Base-by-base conservation (phyloP, 257 asterid species). In the Solanum piurae region DNA sequence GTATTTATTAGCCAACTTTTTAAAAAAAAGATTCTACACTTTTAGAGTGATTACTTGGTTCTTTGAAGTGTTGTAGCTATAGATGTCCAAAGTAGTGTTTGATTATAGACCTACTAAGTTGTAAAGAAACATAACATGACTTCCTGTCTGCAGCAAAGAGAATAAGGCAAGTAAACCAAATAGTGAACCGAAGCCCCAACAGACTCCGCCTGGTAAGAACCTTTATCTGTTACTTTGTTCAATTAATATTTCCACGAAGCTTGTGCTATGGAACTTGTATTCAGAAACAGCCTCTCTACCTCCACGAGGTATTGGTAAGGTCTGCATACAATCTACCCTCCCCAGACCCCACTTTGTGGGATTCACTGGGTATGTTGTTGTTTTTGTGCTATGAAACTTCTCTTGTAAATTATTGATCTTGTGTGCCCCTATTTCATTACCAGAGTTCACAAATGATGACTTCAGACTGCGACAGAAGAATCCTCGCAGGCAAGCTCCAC, bases 401-500 rank as follows among this genome's bases (percentile, higher is more conserved):
- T 44, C 31, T n/a, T 23, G 29, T 62, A n/a, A 88, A 46, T n/a
- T 21, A 34, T 82, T 86, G 52, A 86, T 71, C 84, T 33, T 72
- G 31, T 46, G 49, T 52, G 52, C 85, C 75, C 31, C 85, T 74
- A 34, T 71, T 25, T 49, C 64, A 34, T 66, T 76, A 49, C 87
- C 90, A 96, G 99, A 93, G 92, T 90, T 87, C 86, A 87, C 93
- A 79, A 93, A 91, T 55, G 96, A 95, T 66, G 98, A 96, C 76
- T 90, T 92, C 82, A 94, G 94, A 79, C 98, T 93, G 89, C 94
- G 96, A 89, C 99, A 94, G 89, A 95, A 94, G 94, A 95, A 94
- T 91, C 94, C 98, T 89, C 97, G 98, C 92, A 94, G 98, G 99
- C 89, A 91, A 87, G 92, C 88, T 87, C 12, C 37, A 44, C 3